Base-by-base conservation (phyloP, 2,329 filamentous ascomycete genomes). In the Thelonectria olida region DNA sequence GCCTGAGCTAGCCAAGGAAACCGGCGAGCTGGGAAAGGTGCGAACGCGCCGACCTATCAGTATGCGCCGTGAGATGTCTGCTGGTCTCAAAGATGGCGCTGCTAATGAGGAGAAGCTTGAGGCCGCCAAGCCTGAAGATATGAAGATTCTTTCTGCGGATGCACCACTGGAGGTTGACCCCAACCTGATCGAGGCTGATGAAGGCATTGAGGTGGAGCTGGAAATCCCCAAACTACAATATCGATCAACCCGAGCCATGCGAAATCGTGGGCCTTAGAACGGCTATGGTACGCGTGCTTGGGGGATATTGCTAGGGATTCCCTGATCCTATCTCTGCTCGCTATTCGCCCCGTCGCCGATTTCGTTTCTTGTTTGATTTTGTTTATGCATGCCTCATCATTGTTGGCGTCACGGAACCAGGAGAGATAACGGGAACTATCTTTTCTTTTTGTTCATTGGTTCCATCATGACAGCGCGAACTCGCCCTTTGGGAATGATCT, bases 11-110 rank as follows among this genome's bases (percentile, higher is more conserved):
- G 75, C 78, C 39, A 76, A 76, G 49, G 79, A 80, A 57, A 68
- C 70, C 4, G 68, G 67, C 13, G 80, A 82, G 27, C 70, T 78
- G 38, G 70, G 71, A 31, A 83, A 81, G 71, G 73, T 78, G 15
- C 79, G 85, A 44, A 84, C 81, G 39, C 83, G 82, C 61, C 80
- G 85, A 15, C 81, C 83, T 31, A 82, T 83, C 57, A 85, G 80
- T 63, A 83, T 87, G 79, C 80, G 85, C 45, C 80, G 80, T 62
- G 83, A 83, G 44, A 69, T 77, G 61, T 66, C 74, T 2, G 66
- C 66, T 27, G 67, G 72, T 27, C 66, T 72, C 19, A 75, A 75
- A 59, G 69, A 75, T 10, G 67, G 64, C 19, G n/a, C n/a, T 63
- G 62, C n/a, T 19, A 74, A 68, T 15, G 69, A 73, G 38, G 72